Evolutionary conservation across 805 yeast species (phyloP).

Genomic region (Candida montana): DNA sequence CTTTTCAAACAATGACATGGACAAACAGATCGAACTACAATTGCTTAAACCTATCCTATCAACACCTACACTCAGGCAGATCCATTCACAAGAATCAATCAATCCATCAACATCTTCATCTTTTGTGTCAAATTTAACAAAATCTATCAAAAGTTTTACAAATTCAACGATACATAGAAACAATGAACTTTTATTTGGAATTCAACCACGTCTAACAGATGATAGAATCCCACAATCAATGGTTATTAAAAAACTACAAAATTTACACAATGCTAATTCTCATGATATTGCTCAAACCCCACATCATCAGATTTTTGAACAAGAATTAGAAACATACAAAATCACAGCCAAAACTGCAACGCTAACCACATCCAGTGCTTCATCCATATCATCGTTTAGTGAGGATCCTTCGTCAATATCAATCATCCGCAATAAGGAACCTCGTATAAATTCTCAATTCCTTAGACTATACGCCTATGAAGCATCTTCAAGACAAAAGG

Average conservation of each 20-base stretch:
- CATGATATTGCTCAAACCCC: neutral
- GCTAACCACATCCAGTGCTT: slow-evolving; percentile 2
- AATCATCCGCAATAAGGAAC: slow-evolving; percentile 33
- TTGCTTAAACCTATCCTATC: slow-evolving; percentile 5
- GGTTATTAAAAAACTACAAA: neutral
- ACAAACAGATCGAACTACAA: slow-evolving; percentile 4
- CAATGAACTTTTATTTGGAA: slow-evolving; percentile 20
- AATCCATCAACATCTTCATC: neutral
- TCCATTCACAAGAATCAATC: neutral
- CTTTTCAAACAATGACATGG: slow-evolving; percentile 6
- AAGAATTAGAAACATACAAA: slow-evolving; percentile 24
- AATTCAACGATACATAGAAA: slow-evolving; percentile 13
- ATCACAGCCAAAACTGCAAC: slow-evolving; percentile 16
- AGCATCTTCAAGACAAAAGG: slow-evolving; percentile 33
- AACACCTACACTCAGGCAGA: slow-evolving; percentile 3
- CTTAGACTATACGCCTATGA: slow-evolving; percentile 47
- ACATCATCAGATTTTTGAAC: slow-evolving; percentile 5
- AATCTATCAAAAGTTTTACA: slow-evolving; percentile 17
- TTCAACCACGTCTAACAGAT: slow-evolving; percentile 25
- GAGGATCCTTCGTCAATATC: slow-evolving; percentile 4
- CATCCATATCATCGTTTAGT: slow-evolving; percentile 3
- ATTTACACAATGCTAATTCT: neutral
- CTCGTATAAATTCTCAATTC: slow-evolving; percentile 45
- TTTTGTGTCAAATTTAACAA: slow-evolving; percentile 23
- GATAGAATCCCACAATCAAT: slow-evolving; percentile 16